phyloP scores from a whole-genome alignment of 805 yeast species.

The Lipomyces japonicus region DNA sequence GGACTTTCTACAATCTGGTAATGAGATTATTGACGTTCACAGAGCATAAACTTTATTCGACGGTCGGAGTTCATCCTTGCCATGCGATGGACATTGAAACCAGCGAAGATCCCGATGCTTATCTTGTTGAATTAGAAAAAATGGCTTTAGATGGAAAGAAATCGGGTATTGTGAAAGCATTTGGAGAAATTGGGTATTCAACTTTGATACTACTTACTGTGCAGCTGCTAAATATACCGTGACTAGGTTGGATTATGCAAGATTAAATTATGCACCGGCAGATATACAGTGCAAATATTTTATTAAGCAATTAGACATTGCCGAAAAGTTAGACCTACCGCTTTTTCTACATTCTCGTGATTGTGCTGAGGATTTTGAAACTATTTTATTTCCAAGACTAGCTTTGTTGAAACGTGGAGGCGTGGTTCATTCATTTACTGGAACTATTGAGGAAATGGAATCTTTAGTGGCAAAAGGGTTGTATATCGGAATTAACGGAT shows the following conservation, averaged over 20 bases:
- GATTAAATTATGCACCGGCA: constrained; percentile 70
- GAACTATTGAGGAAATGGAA: constrained; percentile 60
- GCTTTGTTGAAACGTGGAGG: constrained; percentile 51
- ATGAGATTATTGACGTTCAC: constrained; percentile 6
- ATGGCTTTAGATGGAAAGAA: constrained; percentile 49
- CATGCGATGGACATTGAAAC: constrained; percentile 55
- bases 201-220: background rate
- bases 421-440: constrained; percentile 96
- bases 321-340: constrained; percentile 57
- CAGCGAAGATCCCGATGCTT: constrained; percentile 39
- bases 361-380: constrained; percentile 74
- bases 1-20: background rate
- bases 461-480: constrained; percentile 56
- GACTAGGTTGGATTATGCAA: constrained; percentile 72
- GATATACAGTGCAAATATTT: constrained; percentile 68
- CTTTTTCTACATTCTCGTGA: constrained; percentile 87
- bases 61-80: constrained; percentile 97
- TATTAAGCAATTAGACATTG: constrained; percentile 65
- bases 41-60: constrained; percentile 47
- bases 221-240: background rate
- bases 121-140: constrained; percentile 48
- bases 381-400: constrained; percentile 60
- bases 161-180: constrained; percentile 62
- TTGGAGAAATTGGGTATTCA: constrained; percentile 81
- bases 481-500: constrained; percentile 84